phyloP scores from a whole-genome alignment of 225 moss, liverwort and hornwort species.

The Thuidium tamariscinum region DNA sequence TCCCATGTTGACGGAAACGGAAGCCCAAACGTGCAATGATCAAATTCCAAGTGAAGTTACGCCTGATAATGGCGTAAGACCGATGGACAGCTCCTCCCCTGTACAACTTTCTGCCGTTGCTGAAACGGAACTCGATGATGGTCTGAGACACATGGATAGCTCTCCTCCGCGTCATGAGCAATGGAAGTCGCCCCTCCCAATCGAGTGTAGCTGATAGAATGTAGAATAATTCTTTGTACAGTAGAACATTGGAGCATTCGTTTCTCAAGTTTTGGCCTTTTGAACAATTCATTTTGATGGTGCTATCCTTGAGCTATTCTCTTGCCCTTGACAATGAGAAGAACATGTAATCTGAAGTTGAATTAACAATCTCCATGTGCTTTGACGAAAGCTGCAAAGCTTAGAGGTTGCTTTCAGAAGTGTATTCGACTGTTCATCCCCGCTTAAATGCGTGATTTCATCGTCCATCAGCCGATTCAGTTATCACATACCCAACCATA shows the following conservation, averaged over 20 bases:
- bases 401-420: no score
- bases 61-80: not conserved
- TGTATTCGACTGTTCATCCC: no score
- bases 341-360: accelerated
- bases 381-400: accelerated
- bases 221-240: not conserved
- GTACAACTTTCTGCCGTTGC: not conserved
- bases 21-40: not conserved
- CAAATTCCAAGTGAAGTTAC: not conserved
- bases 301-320: no score
- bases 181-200: not conserved
- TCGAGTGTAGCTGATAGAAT: not conserved
- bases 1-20: not conserved
- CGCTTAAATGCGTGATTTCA: no score
- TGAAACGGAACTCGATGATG: not conserved
- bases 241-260: not conserved
- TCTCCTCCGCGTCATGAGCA: not conserved
- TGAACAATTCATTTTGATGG: no score
- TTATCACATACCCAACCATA: no score
- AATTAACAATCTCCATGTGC: accelerated
- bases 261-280: not conserved
- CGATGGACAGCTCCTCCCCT: not conserved
- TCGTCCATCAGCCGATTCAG: no score
- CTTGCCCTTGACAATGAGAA: no score
- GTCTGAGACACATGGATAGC: not conserved